These are phyloP conservation scores for Trifolium fragiferum DNA, from an alignment of 306 rosid species.

Conservation along the genomic window DNA sequence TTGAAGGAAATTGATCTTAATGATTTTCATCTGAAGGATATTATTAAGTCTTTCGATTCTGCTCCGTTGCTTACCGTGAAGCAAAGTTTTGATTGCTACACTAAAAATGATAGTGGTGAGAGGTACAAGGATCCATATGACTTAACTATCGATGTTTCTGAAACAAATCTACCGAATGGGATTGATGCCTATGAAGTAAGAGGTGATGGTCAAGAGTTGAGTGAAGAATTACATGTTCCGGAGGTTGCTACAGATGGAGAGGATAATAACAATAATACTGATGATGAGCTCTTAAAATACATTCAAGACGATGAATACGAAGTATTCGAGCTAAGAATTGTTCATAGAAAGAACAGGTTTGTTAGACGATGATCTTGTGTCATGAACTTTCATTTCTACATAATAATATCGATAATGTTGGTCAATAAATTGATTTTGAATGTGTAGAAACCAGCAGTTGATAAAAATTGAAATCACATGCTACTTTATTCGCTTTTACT, in stretches of 20 bases:
- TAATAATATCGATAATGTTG: conserved; percentile 32
- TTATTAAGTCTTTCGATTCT: conserved; percentile 50
- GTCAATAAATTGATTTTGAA: conserved; percentile 16
- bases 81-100: conserved; percentile 41
- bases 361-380: conserved; percentile 31
- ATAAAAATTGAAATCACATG: conserved; percentile 23
- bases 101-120: conserved; percentile 41
- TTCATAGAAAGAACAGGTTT: conserved; percentile 98
- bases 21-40: conserved; percentile 9
- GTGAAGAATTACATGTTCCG: conserved; percentile 51
- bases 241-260: conserved; percentile 56
- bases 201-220: conserved; percentile 40
- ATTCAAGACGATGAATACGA: conserved; percentile 69
- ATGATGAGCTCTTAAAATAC: conserved; percentile 62
- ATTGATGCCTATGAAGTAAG: conserved; percentile 39
- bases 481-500: conserved; percentile 20
- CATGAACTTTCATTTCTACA: conserved; percentile 37
- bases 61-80: conserved; percentile 31
- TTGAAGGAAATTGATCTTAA: conserved; percentile 47
- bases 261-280: conserved; percentile 43
- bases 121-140: conserved; percentile 49
- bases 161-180: conserved; percentile 51
- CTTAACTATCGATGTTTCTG: conserved; percentile 46
- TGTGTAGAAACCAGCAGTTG: conserved; percentile 17
- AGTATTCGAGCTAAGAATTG: conserved; percentile 80